Conservation (phyloP, 2,329 filamentous ascomycete species). For the Ophiosphaerella korrae region DNA sequence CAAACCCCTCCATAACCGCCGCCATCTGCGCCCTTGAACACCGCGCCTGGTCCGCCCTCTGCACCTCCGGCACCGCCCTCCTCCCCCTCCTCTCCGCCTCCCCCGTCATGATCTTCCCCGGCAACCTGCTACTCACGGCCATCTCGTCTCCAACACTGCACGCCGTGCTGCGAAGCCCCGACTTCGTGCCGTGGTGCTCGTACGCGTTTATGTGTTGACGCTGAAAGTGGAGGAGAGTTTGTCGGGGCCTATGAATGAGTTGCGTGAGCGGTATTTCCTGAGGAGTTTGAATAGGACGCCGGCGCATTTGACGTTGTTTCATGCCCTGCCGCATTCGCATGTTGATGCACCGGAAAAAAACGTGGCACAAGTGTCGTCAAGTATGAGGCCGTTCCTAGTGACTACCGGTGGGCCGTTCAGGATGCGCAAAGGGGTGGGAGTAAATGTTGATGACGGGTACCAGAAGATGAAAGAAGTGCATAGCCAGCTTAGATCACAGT, state of each 20-base stretch:
- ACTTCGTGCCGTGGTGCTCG: constrained; percentile 29
- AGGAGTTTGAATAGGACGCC: constrained; percentile 49
- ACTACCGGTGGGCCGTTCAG: constrained; percentile 48
- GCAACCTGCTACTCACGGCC: constrained; percentile 42
- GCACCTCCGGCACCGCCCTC: constrained; percentile 37
- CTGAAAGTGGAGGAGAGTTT: constrained; percentile 47
- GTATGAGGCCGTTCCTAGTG: constrained; percentile 45
- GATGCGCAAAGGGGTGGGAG: constrained; percentile 50
- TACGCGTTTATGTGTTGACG: constrained; percentile 49
- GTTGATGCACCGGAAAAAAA: constrained; percentile 42
- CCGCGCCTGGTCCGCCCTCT: constrained; percentile 45
- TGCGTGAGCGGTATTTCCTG: constrained; percentile 51
- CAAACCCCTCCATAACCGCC: constrained; percentile 31
- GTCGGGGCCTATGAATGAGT: constrained; percentile 45
- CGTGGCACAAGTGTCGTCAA: constrained; percentile 34
- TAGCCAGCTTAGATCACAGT: constrained; percentile 39
- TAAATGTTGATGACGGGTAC: constrained; percentile 43
- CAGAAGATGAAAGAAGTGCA: constrained; percentile 44
- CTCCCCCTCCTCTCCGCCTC: constrained; percentile 40
- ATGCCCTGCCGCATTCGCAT: constrained; percentile 51
- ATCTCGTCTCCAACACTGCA: constrained; percentile 34
- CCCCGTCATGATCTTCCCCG: constrained; percentile 50
- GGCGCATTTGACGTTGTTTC: constrained; percentile 54
- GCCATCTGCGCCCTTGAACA: constrained; percentile 40
- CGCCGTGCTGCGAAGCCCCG: constrained; percentile 23